Evolutionary conservation across 148 eudicot species (phyloP).

Genomic region (Suaeda aralocaspica): DNA sequence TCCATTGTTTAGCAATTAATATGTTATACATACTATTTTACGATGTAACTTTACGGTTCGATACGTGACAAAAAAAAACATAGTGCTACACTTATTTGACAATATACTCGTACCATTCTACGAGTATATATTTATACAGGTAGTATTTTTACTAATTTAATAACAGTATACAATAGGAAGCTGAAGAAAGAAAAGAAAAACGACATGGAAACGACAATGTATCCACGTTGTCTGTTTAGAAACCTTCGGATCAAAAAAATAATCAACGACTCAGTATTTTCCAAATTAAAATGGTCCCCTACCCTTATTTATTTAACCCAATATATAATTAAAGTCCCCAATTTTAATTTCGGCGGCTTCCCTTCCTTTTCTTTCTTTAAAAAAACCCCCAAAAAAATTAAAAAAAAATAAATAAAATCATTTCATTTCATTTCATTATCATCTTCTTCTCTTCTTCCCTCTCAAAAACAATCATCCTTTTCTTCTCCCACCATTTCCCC

Average conservation of each 20-base stretch:
- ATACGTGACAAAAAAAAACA: too few relatives aligned
- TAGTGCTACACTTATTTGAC: too few relatives aligned
- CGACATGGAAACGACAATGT: slow-evolving; percentile 32
- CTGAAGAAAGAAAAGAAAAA: slow-evolving; percentile 3
- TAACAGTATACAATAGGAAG: too few relatives aligned
- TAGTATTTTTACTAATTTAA: too few relatives aligned
- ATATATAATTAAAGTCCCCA: neutral
- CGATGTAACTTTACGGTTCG: too few relatives aligned
- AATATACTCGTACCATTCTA: too few relatives aligned
- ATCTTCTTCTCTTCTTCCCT: neutral
- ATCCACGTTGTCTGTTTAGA: slow-evolving; percentile 33
- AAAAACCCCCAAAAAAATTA: too few relatives aligned
- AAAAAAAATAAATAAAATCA: neutral
- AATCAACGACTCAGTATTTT: slow-evolving; percentile 31
- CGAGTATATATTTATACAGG: too few relatives aligned
- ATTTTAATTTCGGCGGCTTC: slow-evolving; percentile 32
- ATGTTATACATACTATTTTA: too few relatives aligned
- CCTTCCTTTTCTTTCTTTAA: slow-evolving; percentile 8
- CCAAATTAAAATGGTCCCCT: slow-evolving; percentile 23
- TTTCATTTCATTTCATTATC: neutral
- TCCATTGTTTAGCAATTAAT: too few relatives aligned
- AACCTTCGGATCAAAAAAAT: slow-evolving; percentile 30
- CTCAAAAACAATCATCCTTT: neutral
- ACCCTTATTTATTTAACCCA: neutral
- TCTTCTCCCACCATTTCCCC: slow-evolving; percentile 22